Evolutionary conservation across 169 alveolate species (phyloP).

Genomic region (Plasmodium billcollinsi): DNA sequence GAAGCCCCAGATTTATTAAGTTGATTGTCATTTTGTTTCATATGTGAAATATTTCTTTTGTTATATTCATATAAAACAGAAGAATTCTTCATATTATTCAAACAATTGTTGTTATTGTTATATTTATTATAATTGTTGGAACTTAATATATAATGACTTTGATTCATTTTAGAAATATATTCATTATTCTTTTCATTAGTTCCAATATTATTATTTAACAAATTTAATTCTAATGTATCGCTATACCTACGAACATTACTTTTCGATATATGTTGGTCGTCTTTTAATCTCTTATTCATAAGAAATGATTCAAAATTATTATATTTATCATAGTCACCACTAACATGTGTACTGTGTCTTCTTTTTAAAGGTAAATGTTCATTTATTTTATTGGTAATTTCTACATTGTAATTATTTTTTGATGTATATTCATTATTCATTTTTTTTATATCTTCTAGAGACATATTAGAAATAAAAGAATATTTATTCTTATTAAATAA

Average conservation of each 20-base stretch:
- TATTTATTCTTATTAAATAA: neutral
- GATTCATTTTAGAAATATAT: no score
- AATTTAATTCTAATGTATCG: conserved; percentile 15
- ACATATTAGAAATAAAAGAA: conserved; percentile 4
- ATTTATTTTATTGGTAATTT: neutral
- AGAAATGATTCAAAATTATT: conserved; percentile 20
- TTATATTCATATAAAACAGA: conserved; percentile 8
- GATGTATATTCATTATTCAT: neutral
- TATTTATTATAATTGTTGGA: no score
- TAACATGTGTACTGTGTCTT: conserved; percentile 61
- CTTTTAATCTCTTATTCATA: conserved; percentile 14
- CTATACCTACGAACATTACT: conserved; percentile 46
- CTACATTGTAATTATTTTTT: neutral
- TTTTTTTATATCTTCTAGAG: neutral
- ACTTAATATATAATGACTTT: no score
- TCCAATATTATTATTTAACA: neutral
- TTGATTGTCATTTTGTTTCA: neutral
- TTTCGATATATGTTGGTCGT: neutral
- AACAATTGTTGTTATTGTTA: no score
- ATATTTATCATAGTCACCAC: conserved; percentile 24
- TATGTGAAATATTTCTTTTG: neutral
- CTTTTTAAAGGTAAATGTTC: conserved; percentile 28
- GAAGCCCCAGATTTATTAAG: neutral
- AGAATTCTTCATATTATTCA: neutral
- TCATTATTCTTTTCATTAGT: no score